A percentile compares a stretch with the other conserved stretches of the same genome.
These are phyloP conservation scores for Acer saccharum DNA, from an alignment of 345 rosid genomes.

Conservation along the genomic window DNA sequence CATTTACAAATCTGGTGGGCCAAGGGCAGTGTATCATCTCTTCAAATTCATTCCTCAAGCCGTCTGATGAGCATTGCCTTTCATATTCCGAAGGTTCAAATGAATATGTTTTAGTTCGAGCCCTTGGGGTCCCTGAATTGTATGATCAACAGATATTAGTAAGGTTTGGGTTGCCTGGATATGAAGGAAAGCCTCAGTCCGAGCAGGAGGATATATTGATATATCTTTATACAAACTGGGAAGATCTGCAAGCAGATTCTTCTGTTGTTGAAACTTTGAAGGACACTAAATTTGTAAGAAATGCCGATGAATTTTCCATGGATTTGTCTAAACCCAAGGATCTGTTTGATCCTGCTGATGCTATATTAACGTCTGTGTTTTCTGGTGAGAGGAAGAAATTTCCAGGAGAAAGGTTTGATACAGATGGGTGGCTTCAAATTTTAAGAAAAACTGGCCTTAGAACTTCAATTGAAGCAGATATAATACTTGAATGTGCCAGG, in stretches of 20 bases:
- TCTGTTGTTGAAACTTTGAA: conserved; percentile 71
- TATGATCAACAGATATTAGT: conserved; percentile 78
- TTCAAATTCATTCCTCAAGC: conserved; percentile 82
- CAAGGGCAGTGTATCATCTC: conserved; percentile 74
- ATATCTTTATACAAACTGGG: conserved; percentile 73
- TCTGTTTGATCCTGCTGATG: conserved; percentile 86
- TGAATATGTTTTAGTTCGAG: conserved; percentile 62
- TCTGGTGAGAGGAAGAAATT: conserved; percentile 79
- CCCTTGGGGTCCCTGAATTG: conserved; percentile 84
- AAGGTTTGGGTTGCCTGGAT: conserved; percentile 83
- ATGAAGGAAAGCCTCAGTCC: conserved; percentile 64
- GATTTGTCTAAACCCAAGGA: conserved; percentile 74
- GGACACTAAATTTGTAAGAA: conserved; percentile 78
- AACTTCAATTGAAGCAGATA: conserved; percentile 71
- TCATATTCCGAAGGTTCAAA: conserved; percentile 60
- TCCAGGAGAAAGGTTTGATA: conserved; percentile 91
- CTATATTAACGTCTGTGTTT: conserved; percentile 76
- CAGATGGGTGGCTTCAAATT: conserved; percentile 86
- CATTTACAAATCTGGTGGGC: conserved; percentile 54
- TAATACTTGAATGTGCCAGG: conserved; percentile 87
- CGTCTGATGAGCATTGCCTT: conserved; percentile 70
- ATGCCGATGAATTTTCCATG: conserved; percentile 71
- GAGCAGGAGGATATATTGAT: conserved; percentile 80
- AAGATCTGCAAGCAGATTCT: conserved; percentile 68
- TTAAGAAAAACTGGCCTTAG: conserved; percentile 79